These are phyloP conservation scores for Pseudogymnoascus sp. DNA, from an alignment of 2,329 filamentous ascomycete species.

Conservation along the genomic window DNA sequence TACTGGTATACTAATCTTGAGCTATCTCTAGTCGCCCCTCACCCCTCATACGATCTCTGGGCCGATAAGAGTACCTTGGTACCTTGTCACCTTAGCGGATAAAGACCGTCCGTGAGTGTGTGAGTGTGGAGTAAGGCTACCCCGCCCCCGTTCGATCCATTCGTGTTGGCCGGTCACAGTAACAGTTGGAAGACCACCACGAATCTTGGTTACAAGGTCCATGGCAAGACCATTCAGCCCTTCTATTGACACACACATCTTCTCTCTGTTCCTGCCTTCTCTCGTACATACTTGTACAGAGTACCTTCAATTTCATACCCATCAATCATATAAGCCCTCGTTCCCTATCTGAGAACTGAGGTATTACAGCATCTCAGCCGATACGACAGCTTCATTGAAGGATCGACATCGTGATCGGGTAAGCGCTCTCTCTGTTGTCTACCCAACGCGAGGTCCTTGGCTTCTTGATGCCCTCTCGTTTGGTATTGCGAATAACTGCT, in stretches of 20 bases:
- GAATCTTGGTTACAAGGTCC: neutral
- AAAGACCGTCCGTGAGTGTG: neutral
- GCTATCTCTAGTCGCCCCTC: too few species aligned
- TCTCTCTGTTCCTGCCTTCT: neutral
- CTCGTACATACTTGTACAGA: constrained; percentile 6
- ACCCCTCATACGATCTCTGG: neutral
- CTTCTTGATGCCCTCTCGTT: neutral
- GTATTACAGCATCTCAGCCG: neutral
- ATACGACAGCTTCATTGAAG: neutral
- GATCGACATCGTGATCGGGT: constrained; percentile 1
- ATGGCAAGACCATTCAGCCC: constrained; percentile 6
- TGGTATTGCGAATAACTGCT: neutral
- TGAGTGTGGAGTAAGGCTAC: neutral
- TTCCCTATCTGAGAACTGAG: neutral
- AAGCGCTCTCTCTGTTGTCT: neutral
- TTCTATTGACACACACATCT: neutral
- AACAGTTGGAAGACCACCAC: neutral
- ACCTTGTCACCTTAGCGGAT: constrained; percentile 7
- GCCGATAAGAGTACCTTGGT: neutral
- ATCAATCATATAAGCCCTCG: neutral
- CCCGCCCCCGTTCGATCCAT: neutral
- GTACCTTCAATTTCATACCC: neutral
- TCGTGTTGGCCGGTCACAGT: neutral
- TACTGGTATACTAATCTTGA: too few species aligned
- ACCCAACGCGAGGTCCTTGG: neutral